Base-by-base conservation (phyloP, 495 filamentous ascomycete genomes). In the Cryomyces minteri region DNA sequence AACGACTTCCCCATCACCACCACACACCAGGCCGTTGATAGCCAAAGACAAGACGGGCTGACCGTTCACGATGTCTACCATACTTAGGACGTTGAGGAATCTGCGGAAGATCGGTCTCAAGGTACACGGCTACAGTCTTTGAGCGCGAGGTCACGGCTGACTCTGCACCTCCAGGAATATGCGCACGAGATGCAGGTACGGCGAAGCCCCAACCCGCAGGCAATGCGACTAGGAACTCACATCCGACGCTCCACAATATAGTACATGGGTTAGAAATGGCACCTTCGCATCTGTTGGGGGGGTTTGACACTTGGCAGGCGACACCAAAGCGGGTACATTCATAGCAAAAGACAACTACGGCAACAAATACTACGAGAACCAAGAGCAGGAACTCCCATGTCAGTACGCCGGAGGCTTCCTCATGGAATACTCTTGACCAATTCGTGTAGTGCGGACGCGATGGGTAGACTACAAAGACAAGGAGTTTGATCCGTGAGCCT, bases 361-460 rank as follows among this genome's bases (percentile, higher is more conserved):
- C 58, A 99, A 99, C 74, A 95, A 92, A 63, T 99, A 72, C 72
- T 99, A 72, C 66, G 92, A 96, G 72, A 94, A 99, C 68, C 62
- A 76, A 53, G 70, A 70, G 50, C 86, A 98, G 60, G 90, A 99
- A 63, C 70, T 99, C 40, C 92, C 92, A 42, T 74, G 88, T 94
- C 67, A 63, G 81, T 45, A 25, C 18, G 18, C 18, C 41, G 48
- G 46, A 29, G 6, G 10, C 6, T n/a, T 2, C 28, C n/a, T 7
- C 6, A 4, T 12, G 30, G 25, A 40, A 54, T 59, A 31, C 32
- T 39, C 34, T 11, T 43, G 29, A 45, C 11, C 4, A 1, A 32
- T n/a, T 28, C 14, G 8, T 5, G 30, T 51, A 96, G 88, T 96
- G 55, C 80, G 92, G 47, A 96, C 90, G 54, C 77, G 92, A 72